phyloP scores from a whole-genome alignment of 2,329 filamentous ascomycete species.

The Trichoderma sp. region DNA sequence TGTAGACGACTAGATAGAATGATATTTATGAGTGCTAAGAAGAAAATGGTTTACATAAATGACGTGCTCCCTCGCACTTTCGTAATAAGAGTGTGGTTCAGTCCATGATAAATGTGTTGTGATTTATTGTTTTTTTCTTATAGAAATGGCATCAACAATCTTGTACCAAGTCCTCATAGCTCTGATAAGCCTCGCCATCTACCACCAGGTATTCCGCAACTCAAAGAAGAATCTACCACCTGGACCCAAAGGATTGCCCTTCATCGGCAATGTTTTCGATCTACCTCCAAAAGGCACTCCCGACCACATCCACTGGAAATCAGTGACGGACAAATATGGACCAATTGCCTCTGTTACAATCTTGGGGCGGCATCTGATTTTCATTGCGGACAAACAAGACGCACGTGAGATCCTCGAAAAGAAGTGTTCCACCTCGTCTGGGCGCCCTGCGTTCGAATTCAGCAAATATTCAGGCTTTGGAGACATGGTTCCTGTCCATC shows the following conservation, averaged over 20 bases:
- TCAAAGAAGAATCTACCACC: slow-evolving; percentile 27
- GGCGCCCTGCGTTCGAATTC: neutral
- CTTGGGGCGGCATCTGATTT: slow-evolving; percentile 39
- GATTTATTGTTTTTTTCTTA: neutral
- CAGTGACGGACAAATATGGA: slow-evolving; percentile 37
- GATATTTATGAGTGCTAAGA: too few relatives aligned
- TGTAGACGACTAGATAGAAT: too few relatives aligned
- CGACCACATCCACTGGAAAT: slow-evolving; percentile 38
- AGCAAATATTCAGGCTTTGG: slow-evolving; percentile 3
- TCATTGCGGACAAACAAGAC: slow-evolving; percentile 41
- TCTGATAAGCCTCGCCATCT: slow-evolving; percentile 2
- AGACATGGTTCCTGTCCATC: neutral
- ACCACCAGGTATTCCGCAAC: neutral
- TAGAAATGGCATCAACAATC: neutral
- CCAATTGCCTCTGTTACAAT: slow-evolving; percentile 30
- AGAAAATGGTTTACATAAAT: neutral
- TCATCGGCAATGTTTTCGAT: slow-evolving; percentile 50
- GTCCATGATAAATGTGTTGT: neutral
- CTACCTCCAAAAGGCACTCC: slow-evolving; percentile 39
- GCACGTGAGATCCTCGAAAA: slow-evolving; percentile 43
- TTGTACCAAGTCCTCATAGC: neutral
- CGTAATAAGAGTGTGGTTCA: neutral
- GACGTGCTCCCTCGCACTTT: neutral
- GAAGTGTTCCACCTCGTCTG: slow-evolving; percentile 32
- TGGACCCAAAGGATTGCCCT: slow-evolving; percentile 38